Base-by-base conservation (phyloP, 2,329 filamentous ascomycete genomes). In the Trichoderma sp. region DNA sequence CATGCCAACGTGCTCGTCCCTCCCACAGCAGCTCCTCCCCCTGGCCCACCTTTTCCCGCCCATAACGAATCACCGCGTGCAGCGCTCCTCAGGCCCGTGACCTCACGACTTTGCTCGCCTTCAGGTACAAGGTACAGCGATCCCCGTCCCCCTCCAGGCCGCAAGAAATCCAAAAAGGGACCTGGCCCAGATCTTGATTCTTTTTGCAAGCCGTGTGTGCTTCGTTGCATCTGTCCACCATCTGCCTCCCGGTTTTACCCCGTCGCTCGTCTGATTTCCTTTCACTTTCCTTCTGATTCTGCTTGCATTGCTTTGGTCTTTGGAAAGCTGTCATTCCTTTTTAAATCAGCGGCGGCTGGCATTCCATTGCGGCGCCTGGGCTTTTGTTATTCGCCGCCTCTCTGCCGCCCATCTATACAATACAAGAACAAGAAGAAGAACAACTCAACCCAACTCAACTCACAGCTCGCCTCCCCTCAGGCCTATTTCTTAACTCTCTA, bases 51-150 rank as follows among this genome's bases (percentile, higher is more conserved):
- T 72, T 68, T 62, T 57, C 55, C 43, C 34, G 55, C 55, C 39
- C 58, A 39, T 47, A 36, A 36, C 74, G 72, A 77, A 76, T 77
- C 75, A 75, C 65, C 55, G 17, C 23, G 61, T 30, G 53, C 43
- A 34, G 59, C 59, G 70, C 71, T 53, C 72, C 72, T 71, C 71
- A 65, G 70, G 65, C 74, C 74, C 74, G 76, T 77, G 76, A 77
- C 75, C 76, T 76, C 75, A 76, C 76, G 74, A 76, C 72, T 71
- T 59, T 72, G 73, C 74, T 66, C 68, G 34, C n/a, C 50, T 55
- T 68, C 64, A 72, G 71, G 58, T 57, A 72, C 73, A 53, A 62
- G 68, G 64, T 65, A 70, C 68, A 57, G 43, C 53, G 63, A 61
- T 55, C 58, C 67, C 39, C 28, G 28, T 36, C 20, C 58, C 63